Evolutionary conservation across 371 early-diverging fungal species (phyloP), one percentile per base, ranked within the genome.

Genomic region (Apophysomyces trapeziformis): DNA sequence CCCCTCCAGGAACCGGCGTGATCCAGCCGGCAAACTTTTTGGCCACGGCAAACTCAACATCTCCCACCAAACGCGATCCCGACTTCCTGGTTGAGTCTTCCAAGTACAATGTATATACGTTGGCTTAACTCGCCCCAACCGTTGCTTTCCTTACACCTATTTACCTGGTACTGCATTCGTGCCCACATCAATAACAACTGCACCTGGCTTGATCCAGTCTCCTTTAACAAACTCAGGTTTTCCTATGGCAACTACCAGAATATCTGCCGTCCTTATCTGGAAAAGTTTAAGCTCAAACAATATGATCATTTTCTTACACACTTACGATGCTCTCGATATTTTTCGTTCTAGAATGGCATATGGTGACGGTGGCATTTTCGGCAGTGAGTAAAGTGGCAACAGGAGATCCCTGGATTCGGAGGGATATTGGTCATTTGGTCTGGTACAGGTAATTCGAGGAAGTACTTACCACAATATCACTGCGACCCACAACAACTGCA

Each of bases 1-100:
- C 96, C 45, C 97, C 97, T 37, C 97, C 97, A 26, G 98, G 98
- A 56, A 97, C 98, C 2, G 98, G 96, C 1, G 97, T 96, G 67
- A 96, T 93, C 37, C 82, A 81, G 7, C 89, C 80, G 4, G 95
- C 96, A 7, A 90, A 87, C 37, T 81, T 57, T 14, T 70, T 68
- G 12, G 93, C 95, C 13, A 70, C 76, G 5, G 85, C 87, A 68
- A 83, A 96, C 39, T 96, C 93, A 38, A 97, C 96, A 78, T 97
- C 98, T 58, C 98, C 98, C 35, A 95, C 96, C 88, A 90, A 92
- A 60, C 95, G 89, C 37, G 86, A 79, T 36, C 97, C 97, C 8
- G 91, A 82, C 77, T 95, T 96, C 70, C 93, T 95, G 47, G 93
- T 87, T 5, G 85, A 58, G 69, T 97, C 97, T 81, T 81, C 0